Evolutionary conservation across 805 yeast species (phyloP).

Genomic region (Groenewaldozyma salmanticensis): DNA sequence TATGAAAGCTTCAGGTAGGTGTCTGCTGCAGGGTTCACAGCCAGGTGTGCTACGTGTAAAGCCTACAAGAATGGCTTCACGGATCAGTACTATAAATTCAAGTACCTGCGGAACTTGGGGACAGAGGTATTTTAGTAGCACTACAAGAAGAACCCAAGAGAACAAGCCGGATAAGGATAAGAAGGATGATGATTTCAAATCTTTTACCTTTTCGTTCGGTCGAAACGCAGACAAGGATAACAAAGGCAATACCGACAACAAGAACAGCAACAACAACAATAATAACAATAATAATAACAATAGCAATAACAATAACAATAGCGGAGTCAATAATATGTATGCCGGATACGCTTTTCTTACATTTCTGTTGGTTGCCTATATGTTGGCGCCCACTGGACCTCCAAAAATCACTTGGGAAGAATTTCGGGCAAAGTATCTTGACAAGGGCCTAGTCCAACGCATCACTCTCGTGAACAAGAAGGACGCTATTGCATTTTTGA

Average conservation of each 20-base stretch:
- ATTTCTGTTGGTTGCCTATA: background rate
- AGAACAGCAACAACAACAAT: background rate
- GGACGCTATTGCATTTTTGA: conserved; percentile 59
- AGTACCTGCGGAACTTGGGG: too few species aligned
- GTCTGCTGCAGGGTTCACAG: too few species aligned
- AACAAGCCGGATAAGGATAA: too few species aligned
- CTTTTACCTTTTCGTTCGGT: background rate
- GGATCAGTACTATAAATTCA: too few species aligned
- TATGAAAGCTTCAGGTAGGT: too few species aligned
- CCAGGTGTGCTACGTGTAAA: too few species aligned
- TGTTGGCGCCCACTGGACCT: conserved; percentile 1
- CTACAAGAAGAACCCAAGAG: too few species aligned
- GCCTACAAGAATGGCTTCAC: too few species aligned
- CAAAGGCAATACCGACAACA: background rate
- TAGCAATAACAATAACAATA: conserved; percentile 1
- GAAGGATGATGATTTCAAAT: conserved; percentile 1
- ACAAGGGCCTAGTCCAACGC: conserved; percentile 65
- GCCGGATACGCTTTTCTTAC: background rate
- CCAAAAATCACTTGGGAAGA: conserved; percentile 83
- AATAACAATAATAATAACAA: background rate
- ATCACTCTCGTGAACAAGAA: conserved; percentile 69
- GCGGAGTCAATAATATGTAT: conserved; percentile 1
- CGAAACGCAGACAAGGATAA: too few species aligned
- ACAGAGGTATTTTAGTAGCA: too few species aligned
- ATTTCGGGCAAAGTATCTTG: conserved; percentile 64